These are phyloP conservation scores for Calocybe indica DNA, from an alignment of 768 basidiomycete genomes.

Conservation along the genomic window DNA sequence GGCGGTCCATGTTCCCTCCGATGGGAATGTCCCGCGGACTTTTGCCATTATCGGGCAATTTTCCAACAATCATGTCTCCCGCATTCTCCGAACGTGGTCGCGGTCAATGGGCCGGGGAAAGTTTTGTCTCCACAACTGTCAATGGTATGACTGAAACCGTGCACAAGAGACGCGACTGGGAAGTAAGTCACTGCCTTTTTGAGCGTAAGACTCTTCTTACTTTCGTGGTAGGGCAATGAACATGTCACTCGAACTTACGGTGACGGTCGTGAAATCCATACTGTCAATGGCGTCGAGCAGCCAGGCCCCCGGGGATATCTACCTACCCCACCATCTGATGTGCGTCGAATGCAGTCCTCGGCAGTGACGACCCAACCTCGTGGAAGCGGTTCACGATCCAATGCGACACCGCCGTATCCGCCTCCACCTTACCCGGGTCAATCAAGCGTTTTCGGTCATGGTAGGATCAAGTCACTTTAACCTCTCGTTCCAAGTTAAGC, in stretches of 20 bases:
- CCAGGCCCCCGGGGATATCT: constrained; percentile 22
- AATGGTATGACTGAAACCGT: constrained; percentile 67
- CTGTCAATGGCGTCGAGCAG: constrained; percentile 64
- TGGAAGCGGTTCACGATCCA: constrained; percentile 13
- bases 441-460: not conserved
- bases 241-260: constrained; percentile 60
- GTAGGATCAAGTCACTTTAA: too few relatives aligned
- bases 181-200: constrained; percentile 35
- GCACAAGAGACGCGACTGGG: constrained; percentile 46
- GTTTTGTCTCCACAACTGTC: constrained; percentile 46
- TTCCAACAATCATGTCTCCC: constrained; percentile 23
- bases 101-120: constrained; percentile 46
- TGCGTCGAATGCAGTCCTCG: constrained; percentile 11
- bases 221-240: constrained; percentile 56
- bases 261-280: constrained; percentile 61
- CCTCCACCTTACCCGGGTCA: constrained; percentile 18
- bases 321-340: constrained; percentile 11
- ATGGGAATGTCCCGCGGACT: constrained; percentile 4
- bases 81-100: constrained; percentile 16
- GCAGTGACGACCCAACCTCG: constrained; percentile 10
- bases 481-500: too few relatives aligned
- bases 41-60: constrained; percentile 13
- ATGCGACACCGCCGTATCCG: constrained; percentile 15
- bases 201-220: too few relatives aligned
- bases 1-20: too few relatives aligned